Evolutionary conservation across 257 asterid genomes (phyloP), one percentile per base, ranked within the genome.

Genomic region (Salvia hispanica): DNA sequence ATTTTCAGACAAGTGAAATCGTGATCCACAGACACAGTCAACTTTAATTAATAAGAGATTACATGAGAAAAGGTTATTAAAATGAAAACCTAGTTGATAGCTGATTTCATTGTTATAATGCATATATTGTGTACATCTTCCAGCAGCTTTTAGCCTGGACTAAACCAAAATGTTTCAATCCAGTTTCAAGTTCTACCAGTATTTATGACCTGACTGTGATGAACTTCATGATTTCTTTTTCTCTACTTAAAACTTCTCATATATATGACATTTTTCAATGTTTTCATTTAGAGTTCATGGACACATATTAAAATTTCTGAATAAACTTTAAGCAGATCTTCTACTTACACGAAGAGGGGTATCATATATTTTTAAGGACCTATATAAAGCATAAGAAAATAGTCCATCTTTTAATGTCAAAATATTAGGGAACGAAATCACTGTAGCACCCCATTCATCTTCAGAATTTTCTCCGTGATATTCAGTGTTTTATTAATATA

Each of bases 1-100:
- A 64, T 51, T 15, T 5, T 47, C 34, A 51, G 14, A 69, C 76
- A 75, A 46, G 66, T 52, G 70, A 58, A 15, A 15, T 63, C 67
- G 64, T 9, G 12, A 44, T 25, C 44, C 58, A 47, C 5, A 28
- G 43, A 14, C 55, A 63, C 25, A 39, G 15, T 52, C 44, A 37
- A 51, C 68, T 44, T 50, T n/a, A 33, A 21, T 57, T 15, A 65
- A 28, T 50, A 44, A 34, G 12, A 15, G 47, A 60, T 9, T 12
- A 66, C 3, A 39, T 39, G 10, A 48, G 44, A 43, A 56, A 60
- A 6, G 43, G 8, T n/a, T 4, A 50, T 15, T 15, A 6, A 18
- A 59, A 34, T 8, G 33, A 39, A 57, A 40, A 53, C 45, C 62
- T n/a, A 50, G 25, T 73, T 21, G 58, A 46, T 34, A 28, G 59